A percentile compares a stretch with the other conserved stretches of the same genome.
phyloP scores from a whole-genome alignment of 2,329 filamentous ascomycete species.

The Pseudogymnoascus sp. region DNA sequence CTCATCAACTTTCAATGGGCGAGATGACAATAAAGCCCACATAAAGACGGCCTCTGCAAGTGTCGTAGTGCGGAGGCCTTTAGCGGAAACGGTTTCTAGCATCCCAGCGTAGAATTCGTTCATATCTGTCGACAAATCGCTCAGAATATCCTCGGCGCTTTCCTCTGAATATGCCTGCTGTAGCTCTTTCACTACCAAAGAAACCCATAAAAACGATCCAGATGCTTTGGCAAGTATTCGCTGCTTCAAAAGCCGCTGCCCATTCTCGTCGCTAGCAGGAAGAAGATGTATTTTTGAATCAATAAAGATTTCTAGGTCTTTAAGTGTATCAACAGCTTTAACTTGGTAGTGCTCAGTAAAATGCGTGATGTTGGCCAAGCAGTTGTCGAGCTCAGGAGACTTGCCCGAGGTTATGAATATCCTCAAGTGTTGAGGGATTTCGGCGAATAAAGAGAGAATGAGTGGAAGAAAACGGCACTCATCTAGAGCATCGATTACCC shows the following conservation, averaged over 20 bases:
- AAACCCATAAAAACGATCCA: conserved; percentile 32
- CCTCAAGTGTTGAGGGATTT: conserved; percentile 4
- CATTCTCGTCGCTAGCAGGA: conserved; percentile 13
- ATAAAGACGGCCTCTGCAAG: conserved; percentile 27
- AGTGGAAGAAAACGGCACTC: conserved; percentile 28
- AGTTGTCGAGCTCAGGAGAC: not conserved
- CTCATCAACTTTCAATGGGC: conserved; percentile 25
- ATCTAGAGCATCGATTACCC: conserved; percentile 35
- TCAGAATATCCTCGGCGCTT: conserved; percentile 27
- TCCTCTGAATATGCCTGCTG: conserved; percentile 23
- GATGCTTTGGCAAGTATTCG: conserved; percentile 26
- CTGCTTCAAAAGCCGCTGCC: conserved; percentile 16
- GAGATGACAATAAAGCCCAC: conserved; percentile 26
- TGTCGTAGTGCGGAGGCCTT: conserved; percentile 21
- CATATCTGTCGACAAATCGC: conserved; percentile 32
- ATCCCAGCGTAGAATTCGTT: conserved; percentile 17
- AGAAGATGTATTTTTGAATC: conserved; percentile 20
- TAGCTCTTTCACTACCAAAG: conserved; percentile 31
- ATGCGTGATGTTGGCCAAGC: not conserved
- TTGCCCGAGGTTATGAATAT: conserved; percentile 30
- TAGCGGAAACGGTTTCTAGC: conserved; percentile 14
- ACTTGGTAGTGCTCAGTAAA: conserved; percentile 13
- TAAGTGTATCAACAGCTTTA: conserved; percentile 22
- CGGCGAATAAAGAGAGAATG: conserved; percentile 25
- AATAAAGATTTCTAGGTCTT: conserved; percentile 28